These are phyloP conservation scores for Pythium insidiosum DNA, from an alignment of 352 stramenopile genomes.

Conservation along the genomic window DNA sequence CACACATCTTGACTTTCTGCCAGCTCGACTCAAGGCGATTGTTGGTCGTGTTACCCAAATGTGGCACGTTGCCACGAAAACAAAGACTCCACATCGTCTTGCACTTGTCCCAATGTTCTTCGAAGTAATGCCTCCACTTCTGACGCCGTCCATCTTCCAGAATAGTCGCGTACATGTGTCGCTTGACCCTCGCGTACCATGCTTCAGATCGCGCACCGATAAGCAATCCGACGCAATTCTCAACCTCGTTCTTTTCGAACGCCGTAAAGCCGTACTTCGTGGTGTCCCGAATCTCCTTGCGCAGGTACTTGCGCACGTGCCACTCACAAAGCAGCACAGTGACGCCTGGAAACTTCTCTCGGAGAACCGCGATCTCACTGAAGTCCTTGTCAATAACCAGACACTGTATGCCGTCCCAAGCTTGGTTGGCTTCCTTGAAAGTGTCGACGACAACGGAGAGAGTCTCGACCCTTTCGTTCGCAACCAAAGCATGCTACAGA, in stretches of 20 bases:
- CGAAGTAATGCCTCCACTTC: slow-evolving; percentile 5
- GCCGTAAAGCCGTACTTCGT: slow-evolving; percentile 2
- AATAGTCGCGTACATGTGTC: slow-evolving; percentile 1
- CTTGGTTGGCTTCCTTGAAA: slow-evolving; percentile 3
- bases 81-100: slow-evolving; percentile 4
- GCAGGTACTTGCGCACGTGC: slow-evolving; percentile 4
- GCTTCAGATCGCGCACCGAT: slow-evolving; percentile 1
- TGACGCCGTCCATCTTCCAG: not conserved
- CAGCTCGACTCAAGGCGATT: slow-evolving; percentile 9
- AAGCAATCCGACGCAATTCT: not conserved
- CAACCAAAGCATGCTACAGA: not conserved
- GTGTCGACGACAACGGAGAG: not conserved
- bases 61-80: not conserved
- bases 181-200: not conserved
- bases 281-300: not conserved
- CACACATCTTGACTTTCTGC: slow-evolving; percentile 2
- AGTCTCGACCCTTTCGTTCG: not conserved
- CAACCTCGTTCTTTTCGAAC: slow-evolving; percentile 6
- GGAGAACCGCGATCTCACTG: not conserved
- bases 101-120: slow-evolving; percentile 8
- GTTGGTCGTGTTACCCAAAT: slow-evolving; percentile 12
- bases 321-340: slow-evolving; percentile 1
- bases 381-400: slow-evolving; percentile 3
- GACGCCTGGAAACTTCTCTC: not conserved
- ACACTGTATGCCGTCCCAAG: not conserved